Evolutionary conservation across 495 filamentous ascomycete species (phyloP), one percentile per base, ranked within the genome.

Genomic region (Neurospora hispaniola): DNA sequence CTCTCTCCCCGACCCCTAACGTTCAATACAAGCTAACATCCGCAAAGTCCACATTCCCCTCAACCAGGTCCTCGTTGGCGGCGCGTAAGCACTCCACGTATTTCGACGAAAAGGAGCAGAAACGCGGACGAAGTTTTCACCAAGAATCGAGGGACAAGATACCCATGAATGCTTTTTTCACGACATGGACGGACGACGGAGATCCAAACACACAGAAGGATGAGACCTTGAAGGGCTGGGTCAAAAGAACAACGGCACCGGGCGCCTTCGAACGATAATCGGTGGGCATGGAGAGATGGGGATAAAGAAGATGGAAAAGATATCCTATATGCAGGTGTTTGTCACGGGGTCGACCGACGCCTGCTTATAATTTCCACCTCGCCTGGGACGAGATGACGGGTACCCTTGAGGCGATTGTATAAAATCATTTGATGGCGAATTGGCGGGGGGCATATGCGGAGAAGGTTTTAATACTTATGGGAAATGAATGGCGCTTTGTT

Each of bases 41-140:
- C n/a, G 23, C 23, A 4, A 31, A 80, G 78, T 82, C 41, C 81
- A 82, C 74, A 80, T 81, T 9, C 78, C 78, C 71, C 77, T 85
- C 69, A 85, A 85, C 81, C 83, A 84, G 75, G 82, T 85, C 72
- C 80, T 85, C 42, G 80, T 85, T 70, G 83, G 83, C 20, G 83
- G 80, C 78, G 83, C 83, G 72, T 85, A 84, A 76, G 27, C 54
- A 35, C 35, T 66, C 54, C 0, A 18, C 54, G 27, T 35, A 4
- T 35, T 66, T 66, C 12, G 54, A 66, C 27, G 27, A 66, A 1
- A 66, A 18, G 2, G 54, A 35, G 54, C 54, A 16, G 14, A 9
- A 54, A 66, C 1, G 54, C 54, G 54, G 54, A 66, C 54, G 54
- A 38, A 66, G 27, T 35, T 38, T 35, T 27, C 54, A 9, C 14